A percentile compares a stretch with the other conserved stretches of the same genome.
Conservation (phyloP, 495 filamentous ascomycete genomes). For the Annulohypoxylon nitens region DNA sequence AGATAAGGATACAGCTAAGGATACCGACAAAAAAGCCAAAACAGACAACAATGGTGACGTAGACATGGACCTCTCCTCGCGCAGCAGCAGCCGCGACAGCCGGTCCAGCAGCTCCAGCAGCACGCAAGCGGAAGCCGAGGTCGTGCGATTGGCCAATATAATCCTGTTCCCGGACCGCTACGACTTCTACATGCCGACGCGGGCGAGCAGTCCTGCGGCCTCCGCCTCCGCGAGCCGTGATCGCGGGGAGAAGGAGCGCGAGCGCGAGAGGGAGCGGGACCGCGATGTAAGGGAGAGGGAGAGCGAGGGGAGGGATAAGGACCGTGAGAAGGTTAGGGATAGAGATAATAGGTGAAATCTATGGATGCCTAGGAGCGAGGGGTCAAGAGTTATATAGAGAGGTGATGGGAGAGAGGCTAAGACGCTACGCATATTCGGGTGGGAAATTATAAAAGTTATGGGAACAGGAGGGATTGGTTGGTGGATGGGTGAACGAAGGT, state of each 20-base stretch:
- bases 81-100: constrained; percentile 38
- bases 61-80: constrained; percentile 34
- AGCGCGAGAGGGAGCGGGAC: constrained; percentile 27
- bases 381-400: neutral
- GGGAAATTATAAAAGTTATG: neutral
- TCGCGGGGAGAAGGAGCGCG: constrained; percentile 28
- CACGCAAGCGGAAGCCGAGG: constrained; percentile 60
- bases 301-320: constrained; percentile 30
- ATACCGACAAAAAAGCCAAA: constrained; percentile 4
- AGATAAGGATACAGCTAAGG: constrained; percentile 10
- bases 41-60: constrained; percentile 29
- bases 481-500: constrained; percentile 5
- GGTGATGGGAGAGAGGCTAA: neutral
- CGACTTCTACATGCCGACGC: constrained; percentile 63
- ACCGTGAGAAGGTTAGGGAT: constrained; percentile 41
- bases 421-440: neutral
- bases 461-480: neutral
- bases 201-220: constrained; percentile 48
- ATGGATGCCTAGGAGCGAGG: neutral
- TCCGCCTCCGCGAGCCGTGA: constrained; percentile 27
- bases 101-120: constrained; percentile 43
- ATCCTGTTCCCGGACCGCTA: constrained; percentile 65
- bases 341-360: constrained; percentile 21
- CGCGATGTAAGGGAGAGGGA: constrained; percentile 32
- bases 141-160: constrained; percentile 63